Conservation (phyloP, 2,329 filamentous ascomycete genomes). For the Apiospora phragmitis region DNA sequence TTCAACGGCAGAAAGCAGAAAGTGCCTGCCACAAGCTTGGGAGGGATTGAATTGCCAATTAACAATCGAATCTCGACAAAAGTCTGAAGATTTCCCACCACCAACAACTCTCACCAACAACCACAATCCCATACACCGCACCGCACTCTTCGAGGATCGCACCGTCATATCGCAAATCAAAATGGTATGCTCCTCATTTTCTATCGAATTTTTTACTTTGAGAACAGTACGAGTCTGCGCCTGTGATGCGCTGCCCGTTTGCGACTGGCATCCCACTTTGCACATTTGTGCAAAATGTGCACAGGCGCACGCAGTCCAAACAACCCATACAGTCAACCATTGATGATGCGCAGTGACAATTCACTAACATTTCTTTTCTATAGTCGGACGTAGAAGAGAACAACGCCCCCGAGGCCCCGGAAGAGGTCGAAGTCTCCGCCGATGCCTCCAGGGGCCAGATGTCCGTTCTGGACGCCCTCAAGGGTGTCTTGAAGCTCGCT, state of each 20-base stretch:
- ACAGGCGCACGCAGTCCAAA: not conserved
- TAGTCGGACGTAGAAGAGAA: conserved; percentile 99
- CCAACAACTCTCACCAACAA: conserved; percentile 22
- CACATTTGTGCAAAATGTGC: not conserved
- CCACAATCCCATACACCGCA: conserved; percentile 22
- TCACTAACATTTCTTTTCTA: conserved; percentile 15
- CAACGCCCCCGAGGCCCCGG: conserved; percentile 76
- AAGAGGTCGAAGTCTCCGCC: conserved; percentile 95
- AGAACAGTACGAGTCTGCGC: not conserved
- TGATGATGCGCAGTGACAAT: not conserved
- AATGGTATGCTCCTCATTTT: conserved; percentile 55
- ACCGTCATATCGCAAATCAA: conserved; percentile 54
- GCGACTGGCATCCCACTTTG: conserved; percentile 2
- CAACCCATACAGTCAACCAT: not conserved
- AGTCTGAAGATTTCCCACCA: conserved; percentile 22
- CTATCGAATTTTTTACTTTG: conserved; percentile 1
- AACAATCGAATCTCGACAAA: conserved; percentile 21
- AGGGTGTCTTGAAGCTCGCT: conserved; percentile 97
- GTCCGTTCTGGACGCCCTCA: conserved; percentile 97
- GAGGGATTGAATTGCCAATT: conserved; percentile 19
- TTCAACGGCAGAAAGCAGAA: conserved; percentile 5
- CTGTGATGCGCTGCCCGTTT: not conserved
- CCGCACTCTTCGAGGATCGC: conserved; percentile 67
- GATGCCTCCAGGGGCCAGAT: conserved; percentile 91
- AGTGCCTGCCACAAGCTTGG: conserved; percentile 6